Percentiles rank a stretch among this genome's conserved stretches.
These are phyloP conservation scores for Pelargonium nanum DNA, from an alignment of 345 rosid species.

Conservation along the genomic window DNA sequence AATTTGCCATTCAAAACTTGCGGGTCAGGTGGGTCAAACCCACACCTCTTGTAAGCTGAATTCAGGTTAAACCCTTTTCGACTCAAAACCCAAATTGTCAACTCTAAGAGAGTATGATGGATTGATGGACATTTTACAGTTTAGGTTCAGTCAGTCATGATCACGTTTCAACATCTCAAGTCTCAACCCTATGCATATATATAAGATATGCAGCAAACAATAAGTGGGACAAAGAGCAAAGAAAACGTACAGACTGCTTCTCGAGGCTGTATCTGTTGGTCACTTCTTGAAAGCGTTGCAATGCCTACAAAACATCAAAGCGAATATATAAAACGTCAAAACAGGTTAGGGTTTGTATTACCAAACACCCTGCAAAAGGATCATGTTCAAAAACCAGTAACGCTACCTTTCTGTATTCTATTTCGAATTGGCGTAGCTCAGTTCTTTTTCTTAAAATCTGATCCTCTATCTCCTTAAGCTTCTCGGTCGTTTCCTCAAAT, in stretches of 20 bases:
- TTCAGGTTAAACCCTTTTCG: no score
- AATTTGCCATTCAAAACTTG: no score
- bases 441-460: conserved; percentile 83
- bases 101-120: background rate
- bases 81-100: no score
- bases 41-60: no score
- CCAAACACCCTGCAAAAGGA: background rate
- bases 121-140: background rate
- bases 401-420: conserved; percentile 80
- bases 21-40: no score
- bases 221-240: background rate
- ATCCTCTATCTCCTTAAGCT: conserved; percentile 81
- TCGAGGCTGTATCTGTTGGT: conserved; percentile 82
- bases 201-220: no score
- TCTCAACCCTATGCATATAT: no score
- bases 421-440: conserved; percentile 89
- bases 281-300: conserved; percentile 93
- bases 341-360: no score
- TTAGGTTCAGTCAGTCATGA: no score
- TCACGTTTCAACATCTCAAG: no score
- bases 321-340: conserved; percentile 5
- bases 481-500: conserved; percentile 63
- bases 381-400: conserved; percentile 5
- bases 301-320: conserved; percentile 47
- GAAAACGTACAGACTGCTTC: conserved; percentile 69